A percentile compares a stretch with the other conserved stretches of the same genome.
phyloP scores from a whole-genome alignment of 805 yeast species.

The Schwanniomyces vanrijiae region DNA sequence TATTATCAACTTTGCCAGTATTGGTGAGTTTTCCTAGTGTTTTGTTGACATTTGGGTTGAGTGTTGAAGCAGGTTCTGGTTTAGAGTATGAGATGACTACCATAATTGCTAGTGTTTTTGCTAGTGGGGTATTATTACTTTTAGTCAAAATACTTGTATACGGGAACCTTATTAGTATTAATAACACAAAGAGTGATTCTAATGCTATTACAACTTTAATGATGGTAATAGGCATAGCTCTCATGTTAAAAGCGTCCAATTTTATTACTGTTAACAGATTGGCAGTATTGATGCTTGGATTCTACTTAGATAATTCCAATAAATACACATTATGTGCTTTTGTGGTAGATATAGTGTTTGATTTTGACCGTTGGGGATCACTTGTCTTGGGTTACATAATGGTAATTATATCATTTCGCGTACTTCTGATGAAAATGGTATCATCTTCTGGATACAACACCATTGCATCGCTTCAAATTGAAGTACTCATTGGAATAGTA shows the following conservation, averaged over 20 bases:
- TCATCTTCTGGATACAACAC: constrained; percentile 7
- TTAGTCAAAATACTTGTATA: constrained; percentile 13
- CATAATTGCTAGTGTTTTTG: constrained; percentile 16
- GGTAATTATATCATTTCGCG: constrained; percentile 14
- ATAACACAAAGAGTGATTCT: neutral
- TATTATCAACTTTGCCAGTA: constrained; percentile 31
- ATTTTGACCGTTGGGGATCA: constrained; percentile 1
- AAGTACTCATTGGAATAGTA: neutral
- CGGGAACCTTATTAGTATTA: constrained; percentile 11
- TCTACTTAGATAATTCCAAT: constrained; percentile 29
- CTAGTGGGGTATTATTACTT: constrained; percentile 19
- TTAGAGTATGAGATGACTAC: constrained; percentile 6
- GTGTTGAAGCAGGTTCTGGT: neutral
- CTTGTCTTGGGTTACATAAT: constrained; percentile 18
- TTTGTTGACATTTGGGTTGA: constrained; percentile 20
- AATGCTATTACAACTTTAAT: constrained; percentile 6
- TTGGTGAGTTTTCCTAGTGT: constrained; percentile 32
- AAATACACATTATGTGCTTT: constrained; percentile 29
- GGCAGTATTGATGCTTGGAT: constrained; percentile 26
- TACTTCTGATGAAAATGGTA: constrained; percentile 8
- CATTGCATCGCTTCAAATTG: neutral
- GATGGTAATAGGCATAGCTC: constrained; percentile 16
- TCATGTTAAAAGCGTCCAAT: constrained; percentile 22
- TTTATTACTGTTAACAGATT: constrained; percentile 24
- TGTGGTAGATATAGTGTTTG: constrained; percentile 21